Base-by-base conservation (phyloP, 2,329 filamentous ascomycete genomes). In the Fusarium cyanostomum region DNA sequence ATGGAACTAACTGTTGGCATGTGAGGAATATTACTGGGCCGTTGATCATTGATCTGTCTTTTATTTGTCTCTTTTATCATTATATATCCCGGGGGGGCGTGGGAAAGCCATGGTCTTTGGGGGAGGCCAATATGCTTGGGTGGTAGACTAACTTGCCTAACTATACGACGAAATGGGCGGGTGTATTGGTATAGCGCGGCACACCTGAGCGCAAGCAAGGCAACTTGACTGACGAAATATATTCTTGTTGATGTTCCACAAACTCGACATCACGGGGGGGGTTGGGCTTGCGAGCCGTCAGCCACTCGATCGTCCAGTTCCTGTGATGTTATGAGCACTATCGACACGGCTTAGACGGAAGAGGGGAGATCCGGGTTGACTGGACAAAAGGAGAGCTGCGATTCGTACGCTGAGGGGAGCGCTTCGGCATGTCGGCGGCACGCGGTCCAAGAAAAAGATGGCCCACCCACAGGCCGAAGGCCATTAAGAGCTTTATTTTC, bases 1-100 rank as follows among this genome's bases (percentile, higher is more conserved):
- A 73, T 75, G 74, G 73, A 75, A 26, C 53, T 71, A 34, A 59
- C 55, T 18, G 62, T 69, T 42, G 66, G 68, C 55, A 67, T 72
- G 45, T 71, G 49, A 65, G 43, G 12, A 53, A 52, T 28, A 15
- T 31, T 15, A 63, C 53, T 53, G 59, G 62, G 50, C 48, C 15
- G 44, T 41, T 46, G 37, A 21, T 52, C 39, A 53, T 46, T 28
- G 45, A 44, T 33, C 39, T 52, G 39, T 13, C 39, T 26, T 31
- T 18, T 49, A 33, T 35, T n/a, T 34, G 6, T 33, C 5, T 24
- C 39, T 59, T 56, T 59, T 24, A 49, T 50, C 42, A 53, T 55
- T 45, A 55, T 68, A 66, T 70, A 67, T 69, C 56, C 48, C 58
- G 31, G 42, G 38, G 43, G 33, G 42, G 45, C 53, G 62, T 59